A percentile compares a stretch with the other conserved stretches of the same genome.
phyloP scores from a whole-genome alignment of 257 asterid genomes.

The Voacanga thouarsii region DNA sequence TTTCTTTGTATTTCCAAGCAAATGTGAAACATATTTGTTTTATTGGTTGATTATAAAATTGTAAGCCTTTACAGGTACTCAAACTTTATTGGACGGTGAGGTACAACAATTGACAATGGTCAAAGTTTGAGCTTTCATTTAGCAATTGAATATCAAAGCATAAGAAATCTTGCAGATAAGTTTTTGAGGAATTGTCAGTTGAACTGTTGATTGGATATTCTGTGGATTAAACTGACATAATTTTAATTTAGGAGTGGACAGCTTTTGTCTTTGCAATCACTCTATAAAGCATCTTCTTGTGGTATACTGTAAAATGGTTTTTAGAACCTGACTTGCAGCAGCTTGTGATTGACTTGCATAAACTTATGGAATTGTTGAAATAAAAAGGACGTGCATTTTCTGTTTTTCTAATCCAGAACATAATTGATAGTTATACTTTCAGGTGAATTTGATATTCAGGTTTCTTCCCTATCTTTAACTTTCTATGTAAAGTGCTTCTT shows the following conservation, averaged over 20 bases:
- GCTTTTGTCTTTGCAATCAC: not conserved
- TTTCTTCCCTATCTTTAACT: not conserved
- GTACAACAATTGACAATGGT: not conserved
- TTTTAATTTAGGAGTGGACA: not conserved
- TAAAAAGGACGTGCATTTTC: not conserved
- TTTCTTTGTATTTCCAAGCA: not conserved
- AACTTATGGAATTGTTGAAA: not conserved
- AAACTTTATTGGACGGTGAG: conserved; percentile 4
- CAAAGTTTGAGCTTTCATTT: not conserved
- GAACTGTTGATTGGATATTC: not conserved
- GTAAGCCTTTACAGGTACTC: not conserved
- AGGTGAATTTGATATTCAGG: not conserved
- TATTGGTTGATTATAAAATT: not conserved
- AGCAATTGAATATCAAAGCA: not conserved
- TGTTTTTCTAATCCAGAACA: not conserved
- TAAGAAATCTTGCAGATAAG: not conserved
- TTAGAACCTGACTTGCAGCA: not conserved
- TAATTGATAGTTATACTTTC: not conserved
- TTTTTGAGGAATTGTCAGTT: not conserved
- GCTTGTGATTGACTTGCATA: not conserved
- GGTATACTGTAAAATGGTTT: not conserved
- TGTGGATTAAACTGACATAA: not conserved
- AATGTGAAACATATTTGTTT: not conserved
- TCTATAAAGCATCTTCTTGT: not conserved
- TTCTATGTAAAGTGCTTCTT: not conserved